These are phyloP conservation scores for Dendrobium chrysotoxum DNA, from an alignment of 106 monocot genomes.

Conservation along the genomic window DNA sequence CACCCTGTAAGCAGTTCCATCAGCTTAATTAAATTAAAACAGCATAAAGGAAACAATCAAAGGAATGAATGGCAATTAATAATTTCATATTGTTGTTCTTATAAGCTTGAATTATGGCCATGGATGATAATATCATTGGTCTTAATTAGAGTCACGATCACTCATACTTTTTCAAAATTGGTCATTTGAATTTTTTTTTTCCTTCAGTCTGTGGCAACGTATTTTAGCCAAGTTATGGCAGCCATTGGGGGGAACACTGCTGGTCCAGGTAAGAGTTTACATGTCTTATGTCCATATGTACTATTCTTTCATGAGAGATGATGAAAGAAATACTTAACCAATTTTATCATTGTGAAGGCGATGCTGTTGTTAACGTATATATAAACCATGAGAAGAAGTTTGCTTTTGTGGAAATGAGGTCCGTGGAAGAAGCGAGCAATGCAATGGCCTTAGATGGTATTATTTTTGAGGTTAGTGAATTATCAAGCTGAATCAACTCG, in stretches of 20 bases:
- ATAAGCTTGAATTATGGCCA: too few relatives aligned
- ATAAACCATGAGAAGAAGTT: constrained; percentile 99
- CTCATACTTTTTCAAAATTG: too few relatives aligned
- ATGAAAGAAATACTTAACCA: neutral
- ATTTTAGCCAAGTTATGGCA: constrained; percentile 89
- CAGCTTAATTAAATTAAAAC: too few relatives aligned
- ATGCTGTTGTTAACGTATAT: constrained; percentile 97
- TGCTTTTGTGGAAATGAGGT: constrained; percentile 98
- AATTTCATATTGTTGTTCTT: too few relatives aligned
- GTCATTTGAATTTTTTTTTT: neutral
- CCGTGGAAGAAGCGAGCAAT: constrained; percentile 98
- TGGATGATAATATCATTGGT: too few relatives aligned
- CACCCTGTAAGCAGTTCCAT: too few relatives aligned
- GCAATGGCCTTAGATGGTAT: constrained; percentile 99
- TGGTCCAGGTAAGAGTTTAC: constrained; percentile 70
- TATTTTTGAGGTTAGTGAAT: constrained; percentile 76
- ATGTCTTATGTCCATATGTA: neutral
- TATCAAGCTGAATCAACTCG: neutral
- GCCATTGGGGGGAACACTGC: constrained; percentile 95
- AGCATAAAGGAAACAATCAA: too few relatives aligned
- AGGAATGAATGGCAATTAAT: too few relatives aligned
- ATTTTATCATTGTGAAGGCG: constrained; percentile 40
- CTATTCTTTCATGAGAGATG: neutral
- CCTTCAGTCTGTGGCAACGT: constrained; percentile 83
- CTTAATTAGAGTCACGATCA: too few relatives aligned